A percentile compares a stretch with the other conserved stretches of the same genome.
Conservation (phyloP, 306 rosid species). For the Glycine latifolia region DNA sequence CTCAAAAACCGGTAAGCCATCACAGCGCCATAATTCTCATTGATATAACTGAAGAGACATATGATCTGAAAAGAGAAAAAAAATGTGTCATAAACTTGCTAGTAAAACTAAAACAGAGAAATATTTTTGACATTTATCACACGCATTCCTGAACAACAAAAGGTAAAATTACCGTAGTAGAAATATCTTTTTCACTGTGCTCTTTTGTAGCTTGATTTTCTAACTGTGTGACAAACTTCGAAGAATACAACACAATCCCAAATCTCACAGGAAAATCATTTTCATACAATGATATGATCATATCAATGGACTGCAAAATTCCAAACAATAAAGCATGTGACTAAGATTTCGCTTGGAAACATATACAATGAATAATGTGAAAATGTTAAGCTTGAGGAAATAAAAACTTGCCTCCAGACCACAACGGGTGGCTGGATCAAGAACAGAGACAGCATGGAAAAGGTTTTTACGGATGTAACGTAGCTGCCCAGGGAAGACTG, state of each 20-base stretch:
- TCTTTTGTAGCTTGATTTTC: slow-evolving; percentile 56
- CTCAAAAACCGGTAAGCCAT: slow-evolving; percentile 90
- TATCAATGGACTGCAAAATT: slow-evolving; percentile 83
- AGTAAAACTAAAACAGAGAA: neutral
- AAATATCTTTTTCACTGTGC: slow-evolving; percentile 65
- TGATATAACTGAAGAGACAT: slow-evolving; percentile 76
- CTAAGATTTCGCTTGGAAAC: slow-evolving; percentile 40
- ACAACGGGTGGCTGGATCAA: slow-evolving; percentile 86
- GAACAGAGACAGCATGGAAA: slow-evolving; percentile 81
- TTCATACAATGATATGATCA: slow-evolving; percentile 75
- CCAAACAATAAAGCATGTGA: slow-evolving; percentile 42
- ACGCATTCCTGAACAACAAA: neutral
- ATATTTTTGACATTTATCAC: neutral
- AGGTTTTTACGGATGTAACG: slow-evolving; percentile 95
- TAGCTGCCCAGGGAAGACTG: slow-evolving; percentile 93
- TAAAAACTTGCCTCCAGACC: slow-evolving; percentile 84
- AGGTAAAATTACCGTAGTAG: slow-evolving; percentile 66
- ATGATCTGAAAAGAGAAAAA: slow-evolving; percentile 74
- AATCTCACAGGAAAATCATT: slow-evolving; percentile 84
- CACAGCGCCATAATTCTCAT: slow-evolving; percentile 73
- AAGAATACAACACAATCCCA: slow-evolving; percentile 86
- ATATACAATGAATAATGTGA: slow-evolving; percentile 26
- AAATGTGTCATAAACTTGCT: slow-evolving; percentile 31
- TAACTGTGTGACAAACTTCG: slow-evolving; percentile 65
- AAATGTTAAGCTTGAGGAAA: slow-evolving; percentile 35